phyloP scores from a whole-genome alignment of 2,329 filamentous ascomycete genomes.

The Fusarium paranaense region DNA sequence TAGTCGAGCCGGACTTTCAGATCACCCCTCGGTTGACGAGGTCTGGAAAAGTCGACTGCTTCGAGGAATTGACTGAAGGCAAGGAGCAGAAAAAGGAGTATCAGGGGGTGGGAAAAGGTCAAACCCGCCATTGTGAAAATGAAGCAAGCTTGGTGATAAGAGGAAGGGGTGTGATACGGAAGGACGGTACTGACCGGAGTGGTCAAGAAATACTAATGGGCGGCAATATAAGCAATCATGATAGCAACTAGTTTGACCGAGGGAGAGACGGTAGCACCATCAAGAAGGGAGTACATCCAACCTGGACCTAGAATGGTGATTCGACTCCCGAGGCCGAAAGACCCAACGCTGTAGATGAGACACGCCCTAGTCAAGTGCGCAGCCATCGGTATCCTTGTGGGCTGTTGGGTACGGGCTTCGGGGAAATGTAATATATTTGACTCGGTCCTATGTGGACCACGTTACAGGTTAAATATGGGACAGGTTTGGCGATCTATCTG shows the following conservation, averaged over 20 bases:
- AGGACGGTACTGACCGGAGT: background rate
- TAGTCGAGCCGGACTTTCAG: background rate
- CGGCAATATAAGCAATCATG: background rate
- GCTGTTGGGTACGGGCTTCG: background rate
- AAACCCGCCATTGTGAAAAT: background rate
- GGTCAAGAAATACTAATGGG: background rate
- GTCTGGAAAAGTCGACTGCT: background rate
- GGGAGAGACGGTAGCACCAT: background rate
- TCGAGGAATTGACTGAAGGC: background rate
- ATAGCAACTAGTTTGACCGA: background rate
- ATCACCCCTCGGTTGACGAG: background rate
- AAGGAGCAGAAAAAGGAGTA: background rate
- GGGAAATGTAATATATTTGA: background rate
- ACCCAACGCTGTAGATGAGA: background rate
- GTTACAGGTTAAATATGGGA: background rate
- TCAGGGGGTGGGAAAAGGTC: background rate
- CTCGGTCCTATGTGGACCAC: background rate
- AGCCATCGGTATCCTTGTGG: background rate
- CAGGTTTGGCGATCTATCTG: background rate
- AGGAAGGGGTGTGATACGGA: background rate
- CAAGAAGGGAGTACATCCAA: background rate
- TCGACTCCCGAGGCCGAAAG: background rate
- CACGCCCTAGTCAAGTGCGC: background rate
- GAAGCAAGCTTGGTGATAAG: too few relatives aligned
- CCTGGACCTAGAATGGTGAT: background rate